Conservation (phyloP, 2,329 filamentous ascomycete genomes). For the Claviceps sorghi region DNA sequence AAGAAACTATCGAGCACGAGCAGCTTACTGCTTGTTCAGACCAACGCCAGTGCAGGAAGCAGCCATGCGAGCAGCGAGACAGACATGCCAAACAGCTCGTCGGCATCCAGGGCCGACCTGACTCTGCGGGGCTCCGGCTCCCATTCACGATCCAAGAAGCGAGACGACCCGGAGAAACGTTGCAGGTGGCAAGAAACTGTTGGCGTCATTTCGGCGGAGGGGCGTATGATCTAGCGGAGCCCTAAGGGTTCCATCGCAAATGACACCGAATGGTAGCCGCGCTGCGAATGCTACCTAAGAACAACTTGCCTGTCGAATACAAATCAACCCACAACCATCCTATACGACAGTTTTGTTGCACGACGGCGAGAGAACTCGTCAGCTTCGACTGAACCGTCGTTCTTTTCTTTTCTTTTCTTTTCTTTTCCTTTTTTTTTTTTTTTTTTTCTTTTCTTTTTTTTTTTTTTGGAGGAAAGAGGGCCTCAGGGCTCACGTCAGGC, state of each 20-base stretch:
- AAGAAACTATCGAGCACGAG: conserved; percentile 46
- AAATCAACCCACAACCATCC: no score
- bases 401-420: background rate
- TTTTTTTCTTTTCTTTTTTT: background rate
- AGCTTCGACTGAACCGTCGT: no score
- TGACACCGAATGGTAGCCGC: background rate
- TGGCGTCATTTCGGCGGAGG: conserved; percentile 37
- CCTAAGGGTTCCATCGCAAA: background rate
- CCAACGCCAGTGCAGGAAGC: conserved; percentile 35
- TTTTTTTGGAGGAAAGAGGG: background rate
- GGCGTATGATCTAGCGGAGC: conserved; percentile 26
- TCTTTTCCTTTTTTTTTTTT: background rate
- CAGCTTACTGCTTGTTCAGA: conserved; percentile 44
- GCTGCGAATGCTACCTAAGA: no score
- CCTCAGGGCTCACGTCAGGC: no score
- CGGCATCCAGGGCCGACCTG: conserved; percentile 24
- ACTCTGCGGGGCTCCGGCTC: conserved; percentile 23
- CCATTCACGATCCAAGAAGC: conserved; percentile 20
- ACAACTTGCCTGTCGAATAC: no score
- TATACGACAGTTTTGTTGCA: no score
- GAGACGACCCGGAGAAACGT: conserved; percentile 25
- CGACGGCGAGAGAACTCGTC: no score
- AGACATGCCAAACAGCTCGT: conserved; percentile 22
- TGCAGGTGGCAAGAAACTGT: conserved; percentile 45
- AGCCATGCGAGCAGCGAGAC: conserved; percentile 33